Percentiles rank a stretch among this genome's conserved stretches.
Evolutionary conservation across 2,329 filamentous ascomycete species (phyloP).

Genomic region (Xylaria sp.): DNA sequence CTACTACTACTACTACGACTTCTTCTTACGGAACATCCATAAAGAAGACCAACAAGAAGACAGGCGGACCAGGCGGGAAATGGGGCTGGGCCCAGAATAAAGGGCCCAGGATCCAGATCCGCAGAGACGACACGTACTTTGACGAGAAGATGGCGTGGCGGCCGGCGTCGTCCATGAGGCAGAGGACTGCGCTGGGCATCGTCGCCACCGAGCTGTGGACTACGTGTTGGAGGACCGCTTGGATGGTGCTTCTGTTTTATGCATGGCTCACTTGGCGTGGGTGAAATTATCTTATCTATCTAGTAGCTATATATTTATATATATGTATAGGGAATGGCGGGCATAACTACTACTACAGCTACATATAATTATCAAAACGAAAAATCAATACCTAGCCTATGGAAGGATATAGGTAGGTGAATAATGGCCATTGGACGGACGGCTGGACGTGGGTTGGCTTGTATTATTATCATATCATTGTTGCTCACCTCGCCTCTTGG

Average conservation of each 20-base stretch:
- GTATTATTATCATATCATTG: constrained; percentile 10
- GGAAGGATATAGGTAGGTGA: not conserved
- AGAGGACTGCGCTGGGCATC: constrained; percentile 55
- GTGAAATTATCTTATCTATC: constrained; percentile 50
- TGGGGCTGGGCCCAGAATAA: constrained; percentile 59
- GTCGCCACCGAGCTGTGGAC: constrained; percentile 70
- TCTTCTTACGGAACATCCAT: not conserved
- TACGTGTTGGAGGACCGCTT: constrained; percentile 70
- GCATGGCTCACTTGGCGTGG: constrained; percentile 73
- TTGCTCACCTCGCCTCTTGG: not conserved
- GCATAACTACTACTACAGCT: not conserved
- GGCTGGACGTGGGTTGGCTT: not conserved
- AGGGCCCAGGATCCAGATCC: constrained; percentile 65
- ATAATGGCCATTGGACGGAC: not conserved
- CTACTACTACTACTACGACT: not conserved
- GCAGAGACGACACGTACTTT: constrained; percentile 59
- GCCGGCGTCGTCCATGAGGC: constrained; percentile 40
- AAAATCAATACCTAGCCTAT: not conserved
- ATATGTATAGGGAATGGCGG: not conserved
- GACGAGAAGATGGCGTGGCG: constrained; percentile 52
- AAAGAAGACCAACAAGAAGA: constrained; percentile 7
- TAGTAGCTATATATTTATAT: not conserved
- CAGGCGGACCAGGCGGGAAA: constrained; percentile 43
- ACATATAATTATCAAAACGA: not conserved
- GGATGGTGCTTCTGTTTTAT: constrained; percentile 73